These are phyloP conservation scores for Mariannaea sp. DNA, from an alignment of 2,329 filamentous ascomycete genomes.

Conservation along the genomic window DNA sequence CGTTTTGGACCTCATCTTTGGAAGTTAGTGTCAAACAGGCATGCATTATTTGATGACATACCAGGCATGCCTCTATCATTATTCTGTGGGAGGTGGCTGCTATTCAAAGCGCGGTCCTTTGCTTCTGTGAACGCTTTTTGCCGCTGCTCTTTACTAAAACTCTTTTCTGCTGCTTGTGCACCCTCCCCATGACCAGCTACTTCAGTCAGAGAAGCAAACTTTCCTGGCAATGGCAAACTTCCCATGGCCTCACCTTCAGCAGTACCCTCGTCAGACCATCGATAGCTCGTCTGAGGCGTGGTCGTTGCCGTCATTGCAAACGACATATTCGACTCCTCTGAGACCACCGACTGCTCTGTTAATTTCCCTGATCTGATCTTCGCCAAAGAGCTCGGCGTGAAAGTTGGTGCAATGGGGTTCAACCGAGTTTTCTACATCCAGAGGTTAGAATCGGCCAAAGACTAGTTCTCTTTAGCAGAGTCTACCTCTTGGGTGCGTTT, in stretches of 20 bases:
- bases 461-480: slow-evolving; percentile 39
- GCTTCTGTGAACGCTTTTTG: slow-evolving; percentile 30
- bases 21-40: slow-evolving; percentile 13
- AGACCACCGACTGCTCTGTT: slow-evolving; percentile 22
- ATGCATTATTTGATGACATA: slow-evolving; percentile 18
- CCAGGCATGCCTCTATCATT: slow-evolving; percentile 12
- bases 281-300: slow-evolving; percentile 27
- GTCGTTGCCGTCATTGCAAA: slow-evolving; percentile 4
- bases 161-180: background rate
- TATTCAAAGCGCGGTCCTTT: slow-evolving; percentile 29
- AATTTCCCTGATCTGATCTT: slow-evolving; percentile 20
- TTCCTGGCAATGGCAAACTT: slow-evolving; percentile 1
- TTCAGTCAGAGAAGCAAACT: background rate
- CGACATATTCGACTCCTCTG: slow-evolving; percentile 17
- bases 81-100: slow-evolving; percentile 5
- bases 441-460: slow-evolving; percentile 48
- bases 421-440: slow-evolving; percentile 55
- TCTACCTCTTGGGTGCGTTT: slow-evolving; percentile 56
- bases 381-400: slow-evolving; percentile 51
- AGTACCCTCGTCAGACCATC: slow-evolving; percentile 41
- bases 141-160: slow-evolving; percentile 17
- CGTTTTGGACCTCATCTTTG: slow-evolving; percentile 26
- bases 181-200: background rate
- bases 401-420: slow-evolving; percentile 60
- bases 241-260: slow-evolving; percentile 30